These are phyloP conservation scores for Lipomyces yamadae DNA, from an alignment of 805 yeast species.

Conservation along the genomic window DNA sequence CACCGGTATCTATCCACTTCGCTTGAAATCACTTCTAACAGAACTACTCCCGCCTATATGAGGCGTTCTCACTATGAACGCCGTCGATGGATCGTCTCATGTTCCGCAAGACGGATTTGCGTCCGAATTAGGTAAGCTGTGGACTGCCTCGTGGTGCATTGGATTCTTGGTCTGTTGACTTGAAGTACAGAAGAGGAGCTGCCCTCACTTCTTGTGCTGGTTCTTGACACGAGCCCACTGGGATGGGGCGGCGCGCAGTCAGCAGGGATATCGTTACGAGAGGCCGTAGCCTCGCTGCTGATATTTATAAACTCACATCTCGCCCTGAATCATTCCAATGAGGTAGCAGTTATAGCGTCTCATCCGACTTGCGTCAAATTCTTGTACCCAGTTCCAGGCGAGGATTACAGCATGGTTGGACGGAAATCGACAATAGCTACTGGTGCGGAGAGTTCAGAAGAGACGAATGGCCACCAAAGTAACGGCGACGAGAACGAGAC, in stretches of 20 bases:
- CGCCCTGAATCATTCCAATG: slow-evolving; percentile 80
- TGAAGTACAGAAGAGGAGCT: slow-evolving; percentile 54
- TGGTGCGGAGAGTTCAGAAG: slow-evolving; percentile 5
- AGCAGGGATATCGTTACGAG: slow-evolving; percentile 49
- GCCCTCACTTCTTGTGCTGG: slow-evolving; percentile 78
- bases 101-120: slow-evolving; percentile 27
- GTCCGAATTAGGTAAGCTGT: slow-evolving; percentile 19
- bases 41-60: background rate
- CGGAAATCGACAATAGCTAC: slow-evolving; percentile 7
- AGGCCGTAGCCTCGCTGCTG: slow-evolving; percentile 66
- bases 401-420: background rate
- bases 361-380: slow-evolving; percentile 71
- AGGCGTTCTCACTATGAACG: slow-evolving; percentile 25
- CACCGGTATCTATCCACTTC: background rate
- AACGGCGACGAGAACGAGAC: slow-evolving; percentile 1
- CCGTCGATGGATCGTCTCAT: slow-evolving; percentile 36
- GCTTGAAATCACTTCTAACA: background rate
- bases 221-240: slow-evolving; percentile 76
- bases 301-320: slow-evolving; percentile 87
- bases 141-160: background rate
- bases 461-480: background rate
- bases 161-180: background rate
- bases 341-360: slow-evolving; percentile 79
- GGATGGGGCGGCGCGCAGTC: slow-evolving; percentile 58
- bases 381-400: slow-evolving; percentile 60